Evolutionary conservation across 2,329 filamentous ascomycete species (phyloP).

Genomic region (Macroventuria anomochaeta): DNA sequence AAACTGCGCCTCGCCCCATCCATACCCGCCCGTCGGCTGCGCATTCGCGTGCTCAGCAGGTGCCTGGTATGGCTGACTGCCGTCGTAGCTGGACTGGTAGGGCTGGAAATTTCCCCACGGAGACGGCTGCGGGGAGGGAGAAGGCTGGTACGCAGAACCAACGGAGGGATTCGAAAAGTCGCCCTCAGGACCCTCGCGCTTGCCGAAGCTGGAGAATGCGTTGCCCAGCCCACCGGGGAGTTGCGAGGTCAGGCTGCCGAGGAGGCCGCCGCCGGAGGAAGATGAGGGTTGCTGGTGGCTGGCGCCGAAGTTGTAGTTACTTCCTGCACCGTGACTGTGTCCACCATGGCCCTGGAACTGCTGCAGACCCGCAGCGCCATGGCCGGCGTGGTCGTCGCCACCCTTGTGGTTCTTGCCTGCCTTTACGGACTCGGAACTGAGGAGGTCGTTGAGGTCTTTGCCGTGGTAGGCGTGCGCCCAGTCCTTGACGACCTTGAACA

Average conservation of each 20-base stretch:
- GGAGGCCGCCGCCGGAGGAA: conserved; percentile 26
- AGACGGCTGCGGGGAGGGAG: conserved; percentile 36
- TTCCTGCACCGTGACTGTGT: conserved; percentile 25
- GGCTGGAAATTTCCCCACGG: conserved; percentile 36
- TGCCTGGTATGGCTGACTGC: conserved; percentile 35
- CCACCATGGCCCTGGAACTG: conserved; percentile 30
- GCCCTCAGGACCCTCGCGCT: conserved; percentile 33
- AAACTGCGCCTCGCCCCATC: conserved; percentile 41
- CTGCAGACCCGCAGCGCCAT: conserved; percentile 39
- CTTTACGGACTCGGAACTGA: conserved; percentile 83
- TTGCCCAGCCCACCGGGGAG: conserved; percentile 28
- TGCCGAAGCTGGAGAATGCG: conserved; percentile 29
- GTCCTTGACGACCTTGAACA: conserved; percentile 84
- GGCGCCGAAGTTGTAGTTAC: conserved; percentile 18
- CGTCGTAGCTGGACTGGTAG: conserved; percentile 44
- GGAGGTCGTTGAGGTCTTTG: conserved; percentile 72
- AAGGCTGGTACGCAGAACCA: conserved; percentile 26
- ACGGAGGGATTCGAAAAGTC: conserved; percentile 14
- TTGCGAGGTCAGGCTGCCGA: conserved; percentile 30
- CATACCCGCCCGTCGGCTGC: conserved; percentile 31
- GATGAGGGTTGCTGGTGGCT: conserved; percentile 22
- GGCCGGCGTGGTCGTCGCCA: conserved; percentile 42
- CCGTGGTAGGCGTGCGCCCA: conserved; percentile 78
- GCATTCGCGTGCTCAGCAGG: conserved; percentile 38
- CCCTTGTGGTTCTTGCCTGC: conserved; percentile 77